Evolutionary conservation across 768 basidiomycete genomes (phyloP).

Genomic region (Trametes gibbosa): DNA sequence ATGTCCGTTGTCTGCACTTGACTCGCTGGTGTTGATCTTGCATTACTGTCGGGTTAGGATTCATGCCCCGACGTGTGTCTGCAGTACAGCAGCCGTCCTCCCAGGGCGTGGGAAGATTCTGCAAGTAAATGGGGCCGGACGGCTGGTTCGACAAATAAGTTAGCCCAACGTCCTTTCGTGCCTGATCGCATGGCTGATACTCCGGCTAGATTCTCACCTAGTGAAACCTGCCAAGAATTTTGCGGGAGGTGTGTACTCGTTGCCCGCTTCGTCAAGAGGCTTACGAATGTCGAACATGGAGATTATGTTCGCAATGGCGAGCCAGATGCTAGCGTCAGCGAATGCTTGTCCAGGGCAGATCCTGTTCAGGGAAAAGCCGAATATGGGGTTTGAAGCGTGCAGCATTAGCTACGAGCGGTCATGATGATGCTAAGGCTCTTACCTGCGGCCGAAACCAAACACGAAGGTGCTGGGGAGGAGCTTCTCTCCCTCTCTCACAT

Average conservation of each 20-base stretch:
- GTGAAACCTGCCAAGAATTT: constrained; percentile 44
- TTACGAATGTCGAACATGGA: constrained; percentile 39
- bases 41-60: no score
- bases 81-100: background rate
- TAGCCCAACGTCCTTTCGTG: background rate
- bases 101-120: background rate
- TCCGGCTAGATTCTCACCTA: constrained; percentile 30
- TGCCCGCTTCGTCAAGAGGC: constrained; percentile 40
- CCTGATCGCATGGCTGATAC: no score
- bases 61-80: background rate
- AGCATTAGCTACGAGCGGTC: no score
- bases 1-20: no score
- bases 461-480: constrained; percentile 13
- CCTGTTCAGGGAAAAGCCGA: constrained; percentile 24
- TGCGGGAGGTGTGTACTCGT: constrained; percentile 35
- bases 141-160: background rate
- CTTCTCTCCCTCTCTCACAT: constrained; percentile 22
- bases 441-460: constrained; percentile 22
- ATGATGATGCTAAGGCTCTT: background rate
- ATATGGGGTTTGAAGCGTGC: no score
- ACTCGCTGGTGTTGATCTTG: no score
- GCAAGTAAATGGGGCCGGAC: background rate
- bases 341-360: constrained; percentile 56
- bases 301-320: constrained; percentile 46
- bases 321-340: constrained; percentile 46